Percentiles rank a stretch among this genome's conserved stretches.
These are phyloP conservation scores for Mortierella sp. DNA, from an alignment of 371 early-diverging fungal genomes.

Conservation along the genomic window DNA sequence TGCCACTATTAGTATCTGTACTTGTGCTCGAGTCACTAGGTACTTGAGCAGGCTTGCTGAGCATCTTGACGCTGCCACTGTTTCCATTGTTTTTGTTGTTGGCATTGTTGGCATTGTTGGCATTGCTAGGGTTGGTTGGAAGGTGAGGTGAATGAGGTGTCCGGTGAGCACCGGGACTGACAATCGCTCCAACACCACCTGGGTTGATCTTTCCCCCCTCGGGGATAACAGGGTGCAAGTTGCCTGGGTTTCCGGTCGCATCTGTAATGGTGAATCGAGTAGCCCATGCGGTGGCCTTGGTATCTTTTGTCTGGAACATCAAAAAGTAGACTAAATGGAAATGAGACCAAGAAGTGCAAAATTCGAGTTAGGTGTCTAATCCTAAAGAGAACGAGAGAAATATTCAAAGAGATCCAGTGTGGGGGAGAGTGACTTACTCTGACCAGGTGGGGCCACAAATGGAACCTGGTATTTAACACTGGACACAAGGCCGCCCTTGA, in stretches of 20 bases:
- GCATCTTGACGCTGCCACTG: too few species aligned
- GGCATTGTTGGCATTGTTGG: too few species aligned
- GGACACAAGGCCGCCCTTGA: slow-evolving; percentile 22
- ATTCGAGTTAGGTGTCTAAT: background rate
- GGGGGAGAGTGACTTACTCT: slow-evolving; percentile 22
- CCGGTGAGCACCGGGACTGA: background rate
- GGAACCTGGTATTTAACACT: slow-evolving; percentile 35
- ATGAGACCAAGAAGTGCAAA: background rate
- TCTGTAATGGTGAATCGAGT: slow-evolving; percentile 50
- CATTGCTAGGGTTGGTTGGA: too few species aligned
- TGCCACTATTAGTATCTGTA: too few species aligned
- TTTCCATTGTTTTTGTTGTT: too few species aligned
- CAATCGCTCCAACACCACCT: slow-evolving; percentile 32
- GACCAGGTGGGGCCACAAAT: slow-evolving; percentile 37
- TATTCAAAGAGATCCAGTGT: background rate
- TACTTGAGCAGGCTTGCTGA: too few species aligned
- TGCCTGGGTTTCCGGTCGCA: slow-evolving; percentile 23
- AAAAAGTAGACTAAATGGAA: slow-evolving; percentile 40
- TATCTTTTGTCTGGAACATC: slow-evolving; percentile 44
- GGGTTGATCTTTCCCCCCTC: slow-evolving; percentile 38
- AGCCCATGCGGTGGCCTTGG: slow-evolving; percentile 29
- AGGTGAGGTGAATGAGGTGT: too few species aligned
- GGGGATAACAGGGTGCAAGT: slow-evolving; percentile 27
- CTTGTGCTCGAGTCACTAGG: too few species aligned
- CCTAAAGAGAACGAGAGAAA: background rate